Percentiles rank a stretch among this genome's conserved stretches.
phyloP scores from a whole-genome alignment of 805 yeast genomes.

The Yamadazyma philogaea region DNA sequence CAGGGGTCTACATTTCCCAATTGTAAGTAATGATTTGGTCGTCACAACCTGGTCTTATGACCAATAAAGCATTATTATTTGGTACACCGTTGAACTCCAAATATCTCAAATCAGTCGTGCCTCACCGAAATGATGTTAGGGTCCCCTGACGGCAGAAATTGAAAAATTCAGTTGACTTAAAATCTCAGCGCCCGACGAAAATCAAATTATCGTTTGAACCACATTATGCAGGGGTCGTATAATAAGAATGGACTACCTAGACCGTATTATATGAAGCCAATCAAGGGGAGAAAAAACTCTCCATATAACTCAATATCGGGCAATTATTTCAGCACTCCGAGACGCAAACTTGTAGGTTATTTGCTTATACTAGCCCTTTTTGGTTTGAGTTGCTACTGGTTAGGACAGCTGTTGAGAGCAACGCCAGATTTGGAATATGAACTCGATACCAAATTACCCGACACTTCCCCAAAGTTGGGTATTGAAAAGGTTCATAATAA shows the following conservation, averaged over 20 bases:
- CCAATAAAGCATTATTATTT: too few species aligned
- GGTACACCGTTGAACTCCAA: too few species aligned
- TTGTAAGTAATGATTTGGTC: too few species aligned
- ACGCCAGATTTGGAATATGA: conserved; percentile 28
- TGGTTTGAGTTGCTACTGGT: conserved; percentile 33
- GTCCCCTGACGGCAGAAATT: too few species aligned
- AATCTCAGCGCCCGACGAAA: too few species aligned
- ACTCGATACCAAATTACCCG: conserved; percentile 11
- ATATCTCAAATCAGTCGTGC: too few species aligned
- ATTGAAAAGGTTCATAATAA: conserved; percentile 25
- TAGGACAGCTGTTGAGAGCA: conserved; percentile 35
- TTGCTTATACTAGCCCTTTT: conserved; percentile 31
- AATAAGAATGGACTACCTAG: conserved; percentile 42
- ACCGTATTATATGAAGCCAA: conserved; percentile 46
- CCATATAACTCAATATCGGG: conserved; percentile 33
- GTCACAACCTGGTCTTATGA: too few species aligned
- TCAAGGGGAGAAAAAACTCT: conserved; percentile 28
- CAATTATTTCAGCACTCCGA: conserved; percentile 33
- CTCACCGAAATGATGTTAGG: too few species aligned
- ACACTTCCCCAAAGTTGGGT: conserved; percentile 4
- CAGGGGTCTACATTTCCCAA: too few species aligned
- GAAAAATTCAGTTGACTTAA: conserved; percentile 5
- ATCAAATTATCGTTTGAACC: background rate
- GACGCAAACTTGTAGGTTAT: conserved; percentile 39
- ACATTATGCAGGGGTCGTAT: conserved; percentile 42